Evolutionary conservation across 352 stramenopile species (phyloP).

Genomic region (Phytophthora niederhauseri): DNA sequence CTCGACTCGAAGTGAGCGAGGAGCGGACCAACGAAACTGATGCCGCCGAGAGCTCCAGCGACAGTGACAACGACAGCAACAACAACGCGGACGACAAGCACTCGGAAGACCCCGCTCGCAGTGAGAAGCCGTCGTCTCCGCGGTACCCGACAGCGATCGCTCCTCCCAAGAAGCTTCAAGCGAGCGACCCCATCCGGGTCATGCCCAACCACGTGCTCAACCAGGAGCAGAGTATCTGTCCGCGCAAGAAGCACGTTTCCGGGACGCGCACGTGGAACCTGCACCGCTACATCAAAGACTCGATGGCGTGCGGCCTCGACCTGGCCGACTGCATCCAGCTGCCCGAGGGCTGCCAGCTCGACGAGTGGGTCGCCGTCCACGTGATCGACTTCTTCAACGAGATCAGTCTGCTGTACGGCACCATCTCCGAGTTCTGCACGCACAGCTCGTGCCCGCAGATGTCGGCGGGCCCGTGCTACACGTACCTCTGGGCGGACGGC

Average conservation of each 20-base stretch:
- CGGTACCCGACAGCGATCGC: conserved; percentile 19
- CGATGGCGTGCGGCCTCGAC: conserved; percentile 61
- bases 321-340: conserved; percentile 68
- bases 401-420: conserved; percentile 91
- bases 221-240: conserved; percentile 59
- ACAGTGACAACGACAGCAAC: conserved; percentile 16
- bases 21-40: conserved; percentile 14
- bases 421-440: conserved; percentile 86
- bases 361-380: conserved; percentile 81
- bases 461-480: conserved; percentile 83
- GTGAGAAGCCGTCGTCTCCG: conserved; percentile 28
- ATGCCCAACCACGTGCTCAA: conserved; percentile 58
- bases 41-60: conserved; percentile 13
- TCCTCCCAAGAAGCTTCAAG: conserved; percentile 16
- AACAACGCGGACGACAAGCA: conserved; percentile 31
- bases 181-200: conserved; percentile 28
- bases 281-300: conserved; percentile 75
- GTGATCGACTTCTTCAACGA: conserved; percentile 95
- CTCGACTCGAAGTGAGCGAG: conserved; percentile 3
- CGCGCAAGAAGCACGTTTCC: conserved; percentile 59
- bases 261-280: conserved; percentile 71
- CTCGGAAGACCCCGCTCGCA: conserved; percentile 18
- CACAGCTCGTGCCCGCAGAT: conserved; percentile 67
- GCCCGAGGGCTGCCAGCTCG: conserved; percentile 59
- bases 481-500: conserved; percentile 88